Base-by-base conservation (phyloP, 805 yeast genomes). In the Scheffersomyces ergatensis region DNA sequence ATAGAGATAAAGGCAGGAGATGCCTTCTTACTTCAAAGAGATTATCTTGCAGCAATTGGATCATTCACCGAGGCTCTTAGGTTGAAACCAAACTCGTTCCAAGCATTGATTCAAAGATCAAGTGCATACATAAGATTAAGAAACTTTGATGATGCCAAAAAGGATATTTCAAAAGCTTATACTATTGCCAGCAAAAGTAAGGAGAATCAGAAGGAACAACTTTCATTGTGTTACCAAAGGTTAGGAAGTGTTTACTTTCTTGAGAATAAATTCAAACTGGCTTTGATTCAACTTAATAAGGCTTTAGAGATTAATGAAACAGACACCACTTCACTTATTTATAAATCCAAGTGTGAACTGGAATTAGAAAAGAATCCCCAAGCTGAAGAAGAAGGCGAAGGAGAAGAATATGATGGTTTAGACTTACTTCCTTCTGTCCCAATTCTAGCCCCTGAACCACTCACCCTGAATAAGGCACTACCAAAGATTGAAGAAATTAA, bases 161-260 rank as follows among this genome's bases (percentile, higher is more conserved):
- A 62, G 2, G 76, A 74, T 50, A 67, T 79, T 24, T 48, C 63
- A 4, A 58, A 61, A 24, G 82, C 85, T 0, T 58, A 71, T 33
- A 49, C 55, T 2, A 49, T 74, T 23, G 83, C 84, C 1, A 62
- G 65, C 31, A 60, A 57, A 5, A 62, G 65, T 31, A 60, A 57
- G 5, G 55, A 74, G 27, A 79, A 79, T 0, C 75, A 68, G 41
- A 55, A 78, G 37, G 57, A 57, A 2, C 73, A 72, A 18, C 69
- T 78, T 26, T 79, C 76, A 1, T 51, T 65, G 15, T 72, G 78
- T 25, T 66, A 74, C 49, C 78, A 74, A 49, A 63, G 79, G 17
- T 60, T 72, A 38, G 80, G 79, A 4, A 59, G 80, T 41, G 47
- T 65, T 14, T 65, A 63, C 42, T 80, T 67, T 54, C 63, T 67